phyloP scores from a whole-genome alignment of 2,329 filamentous ascomycete genomes.

The Lachnum nothofagi region DNA sequence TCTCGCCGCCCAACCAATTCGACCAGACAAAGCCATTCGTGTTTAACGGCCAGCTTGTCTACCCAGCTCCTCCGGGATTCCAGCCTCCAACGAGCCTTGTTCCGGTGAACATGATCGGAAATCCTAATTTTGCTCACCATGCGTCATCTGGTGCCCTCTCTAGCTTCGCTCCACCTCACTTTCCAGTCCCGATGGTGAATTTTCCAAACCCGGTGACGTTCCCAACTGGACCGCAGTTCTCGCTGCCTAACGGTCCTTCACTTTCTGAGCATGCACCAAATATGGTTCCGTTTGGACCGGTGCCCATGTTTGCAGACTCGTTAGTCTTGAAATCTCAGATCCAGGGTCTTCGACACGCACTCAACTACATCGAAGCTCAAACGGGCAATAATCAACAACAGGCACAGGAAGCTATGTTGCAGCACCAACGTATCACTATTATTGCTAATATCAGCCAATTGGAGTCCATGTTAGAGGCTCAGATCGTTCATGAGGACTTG shows the following conservation, averaged over 20 bases:
- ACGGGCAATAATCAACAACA: slow-evolving; percentile 58
- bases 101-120: slow-evolving; percentile 27
- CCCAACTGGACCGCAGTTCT: slow-evolving; percentile 18
- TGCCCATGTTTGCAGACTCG: slow-evolving; percentile 11
- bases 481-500: slow-evolving; percentile 16
- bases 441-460: slow-evolving; percentile 31
- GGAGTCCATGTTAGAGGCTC: slow-evolving; percentile 20
- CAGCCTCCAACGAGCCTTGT: slow-evolving; percentile 23
- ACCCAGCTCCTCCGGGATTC: slow-evolving; percentile 27
- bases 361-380: slow-evolving; percentile 54
- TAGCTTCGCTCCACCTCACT: slow-evolving; percentile 16
- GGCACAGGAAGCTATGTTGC: slow-evolving; percentile 52
- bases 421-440: slow-evolving; percentile 39
- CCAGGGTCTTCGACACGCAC: slow-evolving; percentile 41
- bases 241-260: slow-evolving; percentile 11
- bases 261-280: slow-evolving; percentile 7
- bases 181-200: slow-evolving; percentile 12
- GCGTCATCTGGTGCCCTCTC: slow-evolving; percentile 4
- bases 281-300: slow-evolving; percentile 10
- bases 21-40: slow-evolving; percentile 33
- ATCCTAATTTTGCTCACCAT: slow-evolving; percentile 19
- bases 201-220: slow-evolving; percentile 16
- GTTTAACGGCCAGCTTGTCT: slow-evolving; percentile 31
- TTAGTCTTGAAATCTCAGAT: slow-evolving; percentile 24
- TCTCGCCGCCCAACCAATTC: slow-evolving; percentile 33